Evolutionary conservation across 2,329 filamentous ascomycete species (phyloP).

Genomic region (Penicillium rolfsii): DNA sequence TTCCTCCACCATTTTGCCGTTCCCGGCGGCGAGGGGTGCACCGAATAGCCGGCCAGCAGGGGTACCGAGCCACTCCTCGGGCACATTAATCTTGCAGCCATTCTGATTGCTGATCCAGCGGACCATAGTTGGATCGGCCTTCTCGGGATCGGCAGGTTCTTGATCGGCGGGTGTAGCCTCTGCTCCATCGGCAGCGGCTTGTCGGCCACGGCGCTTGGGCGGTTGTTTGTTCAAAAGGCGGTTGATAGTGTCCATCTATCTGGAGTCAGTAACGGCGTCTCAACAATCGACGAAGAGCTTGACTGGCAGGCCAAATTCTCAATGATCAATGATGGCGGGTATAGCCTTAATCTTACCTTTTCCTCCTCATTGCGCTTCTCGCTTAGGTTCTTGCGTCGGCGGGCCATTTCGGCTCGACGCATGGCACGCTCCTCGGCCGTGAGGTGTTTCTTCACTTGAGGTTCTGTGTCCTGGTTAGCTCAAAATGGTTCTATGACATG

Average conservation of each 20-base stretch:
- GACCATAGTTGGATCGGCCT: constrained; percentile 49
- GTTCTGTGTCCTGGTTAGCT: constrained; percentile 51
- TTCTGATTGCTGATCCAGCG: constrained; percentile 50
- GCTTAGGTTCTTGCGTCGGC: constrained; percentile 71
- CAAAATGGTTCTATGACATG: background rate
- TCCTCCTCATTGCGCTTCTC: constrained; percentile 80
- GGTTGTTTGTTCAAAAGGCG: constrained; percentile 69
- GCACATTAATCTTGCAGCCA: constrained; percentile 49
- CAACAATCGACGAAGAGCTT: background rate
- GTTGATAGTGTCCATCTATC: constrained; percentile 69
- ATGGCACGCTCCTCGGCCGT: constrained; percentile 74
- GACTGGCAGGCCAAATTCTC: background rate
- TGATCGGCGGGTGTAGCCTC: constrained; percentile 47
- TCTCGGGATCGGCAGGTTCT: constrained; percentile 42
- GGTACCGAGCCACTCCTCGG: constrained; percentile 53
- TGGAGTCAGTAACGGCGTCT: constrained; percentile 20
- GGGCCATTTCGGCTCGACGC: constrained; percentile 73
- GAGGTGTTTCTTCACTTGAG: constrained; percentile 72
- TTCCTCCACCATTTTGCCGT: constrained; percentile 45
- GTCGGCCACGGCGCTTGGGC: constrained; percentile 59
- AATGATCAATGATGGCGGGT: background rate
- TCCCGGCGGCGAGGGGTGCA: constrained; percentile 19
- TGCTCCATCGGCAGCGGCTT: constrained; percentile 49
- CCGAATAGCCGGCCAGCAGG: constrained; percentile 47
- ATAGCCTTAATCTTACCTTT: constrained; percentile 59